phyloP scores from a whole-genome alignment of 306 rosid species.

The Senna siamea region DNA sequence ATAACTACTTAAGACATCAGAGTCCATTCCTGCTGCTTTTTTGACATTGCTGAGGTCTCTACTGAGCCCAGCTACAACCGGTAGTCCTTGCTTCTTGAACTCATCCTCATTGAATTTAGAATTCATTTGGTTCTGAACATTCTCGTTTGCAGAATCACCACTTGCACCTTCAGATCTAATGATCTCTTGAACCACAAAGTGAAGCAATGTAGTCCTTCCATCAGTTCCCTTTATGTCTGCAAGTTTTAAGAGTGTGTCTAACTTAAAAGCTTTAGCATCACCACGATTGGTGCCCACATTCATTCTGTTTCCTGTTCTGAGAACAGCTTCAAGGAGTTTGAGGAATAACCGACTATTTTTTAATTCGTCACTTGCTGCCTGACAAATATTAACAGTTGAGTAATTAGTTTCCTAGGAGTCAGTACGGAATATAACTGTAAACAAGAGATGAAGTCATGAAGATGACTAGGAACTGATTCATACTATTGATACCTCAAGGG shows the following conservation, averaged over 20 bases:
- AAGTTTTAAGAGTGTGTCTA: constrained; percentile 88
- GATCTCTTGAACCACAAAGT: constrained; percentile 99
- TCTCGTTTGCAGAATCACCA: constrained; percentile 60
- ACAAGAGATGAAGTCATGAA: constrained; percentile 32
- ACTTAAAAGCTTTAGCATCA: constrained; percentile 92
- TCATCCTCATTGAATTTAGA: constrained; percentile 63
- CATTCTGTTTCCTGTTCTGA: constrained; percentile 98
- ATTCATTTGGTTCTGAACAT: constrained; percentile 48
- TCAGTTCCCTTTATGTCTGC: constrained; percentile 96
- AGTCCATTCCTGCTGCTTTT: constrained; percentile 98
- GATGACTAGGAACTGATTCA: constrained; percentile 23
- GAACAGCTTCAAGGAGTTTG: constrained; percentile 98
- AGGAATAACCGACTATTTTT: constrained; percentile 89
- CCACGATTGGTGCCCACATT: constrained; percentile 97
- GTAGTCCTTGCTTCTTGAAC: constrained; percentile 86
- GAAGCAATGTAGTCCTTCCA: constrained; percentile 95
- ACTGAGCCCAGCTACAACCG: constrained; percentile 86
- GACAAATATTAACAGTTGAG: constrained; percentile 37
- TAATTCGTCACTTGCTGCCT: constrained; percentile 91
- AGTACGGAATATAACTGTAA: constrained; percentile 22
- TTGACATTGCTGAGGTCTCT: constrained; percentile 82
- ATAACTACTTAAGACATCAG: constrained; percentile 90
- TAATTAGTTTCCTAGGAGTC: constrained; percentile 33
- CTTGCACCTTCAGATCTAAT: constrained; percentile 82
- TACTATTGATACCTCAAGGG: constrained; percentile 69